Evolutionary conservation across 345 rosid genomes (phyloP).

Genomic region (Draba incana): DNA sequence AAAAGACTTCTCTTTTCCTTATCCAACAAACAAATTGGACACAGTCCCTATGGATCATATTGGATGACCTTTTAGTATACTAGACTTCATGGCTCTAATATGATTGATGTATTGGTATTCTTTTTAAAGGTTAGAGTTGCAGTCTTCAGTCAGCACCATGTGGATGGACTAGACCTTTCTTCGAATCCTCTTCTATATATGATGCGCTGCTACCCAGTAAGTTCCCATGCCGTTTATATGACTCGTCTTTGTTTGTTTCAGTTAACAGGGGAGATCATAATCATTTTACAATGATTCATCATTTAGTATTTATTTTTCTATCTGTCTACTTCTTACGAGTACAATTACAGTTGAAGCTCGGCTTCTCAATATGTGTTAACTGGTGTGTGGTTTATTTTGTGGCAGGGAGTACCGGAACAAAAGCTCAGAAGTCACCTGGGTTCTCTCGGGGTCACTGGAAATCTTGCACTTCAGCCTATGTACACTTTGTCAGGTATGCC

Average conservation of each 20-base stretch:
- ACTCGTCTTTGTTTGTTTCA: neutral
- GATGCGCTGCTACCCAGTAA: slow-evolving; percentile 99
- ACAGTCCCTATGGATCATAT: slow-evolving; percentile 6
- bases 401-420: slow-evolving; percentile 95
- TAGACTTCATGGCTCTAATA: slow-evolving; percentile 6
- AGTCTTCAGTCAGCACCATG: slow-evolving; percentile 98
- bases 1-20: slow-evolving; percentile 11
- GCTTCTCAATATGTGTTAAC: slow-evolving; percentile 10
- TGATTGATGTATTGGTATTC: slow-evolving; percentile 35
- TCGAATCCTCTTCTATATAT: slow-evolving; percentile 96
- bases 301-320: slow-evolving; percentile 4
- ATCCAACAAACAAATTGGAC: neutral
- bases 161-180: slow-evolving; percentile 92
- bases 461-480: slow-evolving; percentile 99
- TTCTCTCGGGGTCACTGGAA: slow-evolving; percentile 97
- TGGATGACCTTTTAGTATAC: slow-evolving; percentile 1
- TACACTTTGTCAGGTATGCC: slow-evolving; percentile 89
- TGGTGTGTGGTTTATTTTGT: slow-evolving; percentile 32
- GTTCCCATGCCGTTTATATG: slow-evolving; percentile 30
- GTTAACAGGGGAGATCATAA: slow-evolving; percentile 21
- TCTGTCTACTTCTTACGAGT: neutral
- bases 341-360: neutral
- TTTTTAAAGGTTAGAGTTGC: slow-evolving; percentile 89
- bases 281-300: neutral
- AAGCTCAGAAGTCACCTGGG: slow-evolving; percentile 93